phyloP scores from a whole-genome alignment of 2,329 filamentous ascomycete genomes.

The Talaromyces sp. region DNA sequence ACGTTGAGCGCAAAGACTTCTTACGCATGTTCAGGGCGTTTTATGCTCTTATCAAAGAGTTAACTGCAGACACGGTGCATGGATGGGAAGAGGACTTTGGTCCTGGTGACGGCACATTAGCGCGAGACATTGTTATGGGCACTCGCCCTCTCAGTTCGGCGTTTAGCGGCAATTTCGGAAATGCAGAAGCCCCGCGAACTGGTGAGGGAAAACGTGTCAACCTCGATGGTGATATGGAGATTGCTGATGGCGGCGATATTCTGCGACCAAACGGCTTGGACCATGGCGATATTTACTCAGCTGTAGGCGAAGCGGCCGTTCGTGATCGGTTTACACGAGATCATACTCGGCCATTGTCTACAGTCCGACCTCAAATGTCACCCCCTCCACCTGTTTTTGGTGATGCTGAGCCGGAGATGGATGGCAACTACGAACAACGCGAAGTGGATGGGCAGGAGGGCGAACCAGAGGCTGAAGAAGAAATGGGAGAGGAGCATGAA shows the following conservation, averaged over 20 bases:
- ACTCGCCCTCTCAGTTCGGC: slow-evolving; percentile 75
- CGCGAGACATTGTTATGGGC: slow-evolving; percentile 68
- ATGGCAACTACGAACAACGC: background rate
- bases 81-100: slow-evolving; percentile 72
- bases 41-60: slow-evolving; percentile 83
- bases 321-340: slow-evolving; percentile 17
- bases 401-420: slow-evolving; percentile 21
- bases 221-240: slow-evolving; percentile 58
- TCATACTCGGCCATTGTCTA: background rate
- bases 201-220: slow-evolving; percentile 64
- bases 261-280: slow-evolving; percentile 58
- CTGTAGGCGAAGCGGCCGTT: slow-evolving; percentile 48
- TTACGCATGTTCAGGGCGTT: slow-evolving; percentile 87
- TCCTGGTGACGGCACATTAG: slow-evolving; percentile 54
- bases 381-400: background rate
- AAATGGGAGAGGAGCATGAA: slow-evolving; percentile 8
- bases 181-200: slow-evolving; percentile 54
- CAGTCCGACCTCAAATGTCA: slow-evolving; percentile 10
- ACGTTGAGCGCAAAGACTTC: slow-evolving; percentile 78
- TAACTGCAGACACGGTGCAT: slow-evolving; percentile 77
- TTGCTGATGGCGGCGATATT: slow-evolving; percentile 56
- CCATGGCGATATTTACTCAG: slow-evolving; percentile 54
- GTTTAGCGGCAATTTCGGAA: slow-evolving; percentile 63
- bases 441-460: background rate
- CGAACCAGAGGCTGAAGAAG: background rate